Conservation (phyloP, 2,329 filamentous ascomycete species). For the Pseudogymnoascus verrucosus region DNA sequence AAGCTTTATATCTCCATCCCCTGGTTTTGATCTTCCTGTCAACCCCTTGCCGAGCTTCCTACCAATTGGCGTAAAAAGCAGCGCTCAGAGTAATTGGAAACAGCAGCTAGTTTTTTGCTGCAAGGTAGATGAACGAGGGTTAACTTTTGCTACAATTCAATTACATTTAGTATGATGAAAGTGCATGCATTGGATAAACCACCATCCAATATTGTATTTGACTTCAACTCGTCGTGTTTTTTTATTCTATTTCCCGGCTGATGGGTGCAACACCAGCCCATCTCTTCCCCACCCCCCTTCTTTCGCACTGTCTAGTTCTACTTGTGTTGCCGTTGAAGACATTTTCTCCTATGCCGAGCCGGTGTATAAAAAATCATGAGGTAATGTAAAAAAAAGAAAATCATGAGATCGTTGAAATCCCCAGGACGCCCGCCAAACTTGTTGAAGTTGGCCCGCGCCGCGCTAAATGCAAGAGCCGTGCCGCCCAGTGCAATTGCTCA, state of each 20-base stretch:
- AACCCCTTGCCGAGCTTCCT: too few species aligned
- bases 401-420: conserved; percentile 20
- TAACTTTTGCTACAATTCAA: background rate
- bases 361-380: conserved; percentile 9
- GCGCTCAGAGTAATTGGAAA: background rate
- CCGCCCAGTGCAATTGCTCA: conserved; percentile 17
- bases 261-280: background rate
- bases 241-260: background rate
- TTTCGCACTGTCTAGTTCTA: conserved; percentile 16
- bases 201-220: background rate
- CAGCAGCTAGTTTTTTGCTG: background rate
- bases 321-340: conserved; percentile 20
- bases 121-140: background rate
- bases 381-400: conserved; percentile 11
- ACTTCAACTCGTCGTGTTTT: background rate
- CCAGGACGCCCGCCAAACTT: conserved; percentile 25
- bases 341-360: conserved; percentile 2
- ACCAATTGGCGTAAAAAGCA: background rate
- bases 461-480: conserved; percentile 25
- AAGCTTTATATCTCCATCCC: too few species aligned
- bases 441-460: conserved; percentile 28
- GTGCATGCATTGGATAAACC: background rate
- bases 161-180: background rate
- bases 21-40: too few species aligned
- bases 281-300: background rate